These are phyloP conservation scores for Trichocladium uniseriatum DNA, from an alignment of 495 filamentous ascomycete genomes.

Conservation along the genomic window DNA sequence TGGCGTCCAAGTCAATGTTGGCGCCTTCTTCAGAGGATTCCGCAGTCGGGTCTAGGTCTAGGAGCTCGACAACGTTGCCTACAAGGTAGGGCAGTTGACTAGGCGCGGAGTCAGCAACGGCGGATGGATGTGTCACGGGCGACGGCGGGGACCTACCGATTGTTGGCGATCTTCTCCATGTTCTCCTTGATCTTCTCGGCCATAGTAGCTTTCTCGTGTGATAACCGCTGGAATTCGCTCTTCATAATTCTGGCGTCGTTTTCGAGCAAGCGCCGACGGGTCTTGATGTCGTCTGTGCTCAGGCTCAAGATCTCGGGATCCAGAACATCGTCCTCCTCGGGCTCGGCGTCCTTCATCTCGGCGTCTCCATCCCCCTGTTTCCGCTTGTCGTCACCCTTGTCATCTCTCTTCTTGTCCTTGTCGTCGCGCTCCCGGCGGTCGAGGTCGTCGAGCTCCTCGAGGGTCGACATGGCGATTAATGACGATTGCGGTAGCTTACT, in stretches of 20 bases:
- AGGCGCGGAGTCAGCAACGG: constrained; percentile 13
- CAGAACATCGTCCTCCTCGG: constrained; percentile 67
- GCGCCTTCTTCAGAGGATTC: constrained; percentile 95
- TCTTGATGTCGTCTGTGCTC: constrained; percentile 88
- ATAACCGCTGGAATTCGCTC: constrained; percentile 89
- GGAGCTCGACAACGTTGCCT: constrained; percentile 92
- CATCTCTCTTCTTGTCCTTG: constrained; percentile 60
- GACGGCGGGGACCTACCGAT: constrained; percentile 51
- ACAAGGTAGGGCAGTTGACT: constrained; percentile 98
- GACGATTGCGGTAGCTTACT: constrained; percentile 1
- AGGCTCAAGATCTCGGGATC: constrained; percentile 86
- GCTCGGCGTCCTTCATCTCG: constrained; percentile 77
- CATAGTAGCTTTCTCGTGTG: constrained; percentile 91
- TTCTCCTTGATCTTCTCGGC: constrained; percentile 99
- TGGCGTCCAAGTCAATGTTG: constrained; percentile 97
- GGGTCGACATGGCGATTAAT: constrained; percentile 27
- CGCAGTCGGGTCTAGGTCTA: constrained; percentile 92
- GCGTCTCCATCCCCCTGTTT: constrained; percentile 63
- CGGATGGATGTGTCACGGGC: background rate
- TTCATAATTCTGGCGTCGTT: constrained; percentile 98
- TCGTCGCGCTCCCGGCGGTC: constrained; percentile 64
- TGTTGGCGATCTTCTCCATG: constrained; percentile 96
- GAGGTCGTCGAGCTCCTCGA: constrained; percentile 37
- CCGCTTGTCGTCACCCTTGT: constrained; percentile 64
- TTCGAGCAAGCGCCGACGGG: constrained; percentile 76